phyloP scores from a whole-genome alignment of 2,329 filamentous ascomycete species.

The Penicillium nordicum region DNA sequence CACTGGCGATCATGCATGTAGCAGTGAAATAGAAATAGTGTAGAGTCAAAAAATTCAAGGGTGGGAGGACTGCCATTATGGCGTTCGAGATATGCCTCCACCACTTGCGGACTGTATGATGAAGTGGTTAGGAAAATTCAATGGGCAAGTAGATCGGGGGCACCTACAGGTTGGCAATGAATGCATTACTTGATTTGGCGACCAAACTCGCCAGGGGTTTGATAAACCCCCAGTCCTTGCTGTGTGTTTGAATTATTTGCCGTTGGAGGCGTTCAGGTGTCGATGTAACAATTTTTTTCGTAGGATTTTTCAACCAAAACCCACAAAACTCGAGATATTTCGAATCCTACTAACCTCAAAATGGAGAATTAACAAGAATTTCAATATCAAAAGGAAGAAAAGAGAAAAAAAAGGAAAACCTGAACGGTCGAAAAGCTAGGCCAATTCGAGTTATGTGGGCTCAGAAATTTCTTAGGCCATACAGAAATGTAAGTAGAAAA shows the following conservation, averaged over 20 bases:
- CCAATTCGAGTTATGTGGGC: background rate
- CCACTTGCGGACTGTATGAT: slow-evolving; percentile 20
- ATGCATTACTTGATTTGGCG: background rate
- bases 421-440: background rate
- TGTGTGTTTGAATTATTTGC: background rate
- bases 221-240: background rate
- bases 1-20: slow-evolving; percentile 53
- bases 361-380: background rate
- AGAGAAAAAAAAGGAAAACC: background rate
- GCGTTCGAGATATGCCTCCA: slow-evolving; percentile 20
- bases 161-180: slow-evolving; percentile 10
- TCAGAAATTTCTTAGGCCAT: background rate
- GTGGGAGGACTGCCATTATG: slow-evolving; percentile 30
- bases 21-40: slow-evolving; percentile 66
- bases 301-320: background rate
- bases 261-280: background rate
- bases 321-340: background rate
- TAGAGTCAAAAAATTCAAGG: slow-evolving; percentile 60
- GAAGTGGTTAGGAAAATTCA: background rate
- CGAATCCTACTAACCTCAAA: background rate
- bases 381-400: background rate
- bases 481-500: background rate
- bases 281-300: background rate
- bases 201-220: background rate
- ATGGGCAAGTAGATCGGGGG: background rate